phyloP scores from a whole-genome alignment of 331 rosid species.

The Erythrophleum ivorense region DNA sequence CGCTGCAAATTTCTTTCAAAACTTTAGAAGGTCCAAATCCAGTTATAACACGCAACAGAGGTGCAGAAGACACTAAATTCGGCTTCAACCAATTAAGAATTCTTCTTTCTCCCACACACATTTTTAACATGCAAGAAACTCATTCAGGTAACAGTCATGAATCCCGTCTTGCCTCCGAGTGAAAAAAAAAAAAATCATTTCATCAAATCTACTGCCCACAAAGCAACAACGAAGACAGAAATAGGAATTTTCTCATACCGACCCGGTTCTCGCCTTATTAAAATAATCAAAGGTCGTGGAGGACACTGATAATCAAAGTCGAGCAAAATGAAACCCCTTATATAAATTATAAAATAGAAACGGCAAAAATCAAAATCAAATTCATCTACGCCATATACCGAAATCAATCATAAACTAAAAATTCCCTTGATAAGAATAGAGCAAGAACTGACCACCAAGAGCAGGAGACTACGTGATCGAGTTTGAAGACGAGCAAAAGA shows the following conservation, averaged over 20 bases:
- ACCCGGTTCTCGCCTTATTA: constrained; percentile 6
- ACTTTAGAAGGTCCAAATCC: neutral
- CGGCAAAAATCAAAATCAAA: neutral
- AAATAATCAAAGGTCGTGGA: constrained; percentile 7
- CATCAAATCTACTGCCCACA: neutral
- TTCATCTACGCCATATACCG: neutral
- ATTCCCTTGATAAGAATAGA: neutral
- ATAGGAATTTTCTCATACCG: neutral
- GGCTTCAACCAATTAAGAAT: constrained; percentile 21
- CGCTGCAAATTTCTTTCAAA: neutral
- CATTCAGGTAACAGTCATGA: neutral
- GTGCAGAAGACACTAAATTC: constrained; percentile 35
- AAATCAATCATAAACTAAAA: neutral
- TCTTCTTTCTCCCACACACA: constrained; percentile 13
- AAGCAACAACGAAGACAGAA: constrained; percentile 15
- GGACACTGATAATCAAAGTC: constrained; percentile 22
- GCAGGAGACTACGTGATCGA: constrained; percentile 66
- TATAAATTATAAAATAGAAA: neutral
- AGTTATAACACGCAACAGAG: constrained; percentile 4
- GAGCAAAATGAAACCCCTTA: constrained; percentile 1
- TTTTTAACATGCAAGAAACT: too few relatives aligned
- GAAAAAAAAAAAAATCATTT: neutral
- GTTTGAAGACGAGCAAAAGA: constrained; percentile 86
- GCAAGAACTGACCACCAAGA: constrained; percentile 88
- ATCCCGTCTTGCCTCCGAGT: neutral